Evolutionary conservation across 257 asterid genomes (phyloP), one percentile per base, ranked within the genome.

Genomic region (Primulina eburnea): DNA sequence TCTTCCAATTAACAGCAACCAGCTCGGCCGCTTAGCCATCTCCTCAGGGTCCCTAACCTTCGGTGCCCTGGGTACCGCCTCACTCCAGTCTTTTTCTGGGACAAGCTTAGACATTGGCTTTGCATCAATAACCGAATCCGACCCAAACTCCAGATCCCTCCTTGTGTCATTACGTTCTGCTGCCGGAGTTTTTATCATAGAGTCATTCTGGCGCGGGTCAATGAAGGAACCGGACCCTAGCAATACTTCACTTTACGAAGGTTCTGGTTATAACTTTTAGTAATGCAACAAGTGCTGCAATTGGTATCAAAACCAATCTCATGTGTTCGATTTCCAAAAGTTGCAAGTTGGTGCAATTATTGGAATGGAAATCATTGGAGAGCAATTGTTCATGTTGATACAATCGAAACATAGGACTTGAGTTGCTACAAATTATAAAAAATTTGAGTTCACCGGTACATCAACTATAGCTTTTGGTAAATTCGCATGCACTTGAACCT

Each of bases 1-100:
- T 78, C 0, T 11, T 70, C 82, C 85, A 83, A 47, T 60, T 78
- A 35, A 70, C 6, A 83, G 85, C 76, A 83, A 75, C 85, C 87
- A 77, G 52, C 21, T 60, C 43, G 84, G 85, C 71, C 77, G 68
- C 79, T 78, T 81, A 20, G 68, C 32, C 84, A 81, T 80, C 84
- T 83, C 86, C 17, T 78, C 83, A 9, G 65, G 55, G 72, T 61
- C 71, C 33, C 80, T 76, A 76, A 82, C 60, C 68, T 72, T 67
- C 24, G 7, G 59, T 55, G 75, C 18, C 57, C 58, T 55, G 5
- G 79, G 76, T 8, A 68, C 11, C 5, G 72, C 20, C 73, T 68
- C 82, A 60, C 62, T 62, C 40, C 78, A 12, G 29, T 6, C 67
- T 55, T 72, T 77, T 0, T 60, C 77, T 2, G 76, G 87, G 20